A percentile compares a stretch with the other conserved stretches of the same genome.
These are phyloP conservation scores for Brachypodium distachyon DNA, from an alignment of 202 grass and related monocot species.

Conservation along the genomic window DNA sequence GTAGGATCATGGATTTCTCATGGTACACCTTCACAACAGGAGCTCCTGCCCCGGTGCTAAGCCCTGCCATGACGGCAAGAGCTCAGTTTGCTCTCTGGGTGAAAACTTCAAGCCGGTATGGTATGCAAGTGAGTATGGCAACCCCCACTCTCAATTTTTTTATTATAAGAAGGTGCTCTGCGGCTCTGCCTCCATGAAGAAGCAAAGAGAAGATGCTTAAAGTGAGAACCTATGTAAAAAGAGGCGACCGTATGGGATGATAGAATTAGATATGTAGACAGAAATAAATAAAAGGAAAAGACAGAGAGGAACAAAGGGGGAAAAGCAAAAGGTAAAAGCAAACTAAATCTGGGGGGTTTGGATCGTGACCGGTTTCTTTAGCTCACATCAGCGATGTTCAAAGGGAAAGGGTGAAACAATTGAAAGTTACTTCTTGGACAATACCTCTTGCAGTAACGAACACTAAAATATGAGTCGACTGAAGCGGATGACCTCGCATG, in stretches of 20 bases:
- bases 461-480: neutral
- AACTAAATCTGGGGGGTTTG: neutral
- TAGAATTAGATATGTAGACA: neutral
- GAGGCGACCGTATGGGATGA: neutral
- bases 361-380: neutral
- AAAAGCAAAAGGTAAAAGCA: conserved; percentile 43
- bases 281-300: conserved; percentile 35
- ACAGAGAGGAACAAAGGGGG: conserved; percentile 10
- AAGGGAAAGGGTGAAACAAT: conserved; percentile 3
- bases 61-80: conserved; percentile 29
- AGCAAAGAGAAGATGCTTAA: conserved; percentile 90
- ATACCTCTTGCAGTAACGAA: neutral
- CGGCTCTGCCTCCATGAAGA: conserved; percentile 32
- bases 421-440: conserved; percentile 7
- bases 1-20: conserved; percentile 56
- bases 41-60: conserved; percentile 15
- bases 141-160: neutral
- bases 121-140: neutral
- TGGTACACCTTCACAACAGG: conserved; percentile 58
- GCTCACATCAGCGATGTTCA: neutral
- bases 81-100: conserved; percentile 20
- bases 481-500: neutral
- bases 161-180: conserved; percentile 39
- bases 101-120: conserved; percentile 8
- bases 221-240: conserved; percentile 15